These are phyloP conservation scores for Xylariaceae sp. DNA, from an alignment of 2,329 filamentous ascomycete species.

Conservation along the genomic window DNA sequence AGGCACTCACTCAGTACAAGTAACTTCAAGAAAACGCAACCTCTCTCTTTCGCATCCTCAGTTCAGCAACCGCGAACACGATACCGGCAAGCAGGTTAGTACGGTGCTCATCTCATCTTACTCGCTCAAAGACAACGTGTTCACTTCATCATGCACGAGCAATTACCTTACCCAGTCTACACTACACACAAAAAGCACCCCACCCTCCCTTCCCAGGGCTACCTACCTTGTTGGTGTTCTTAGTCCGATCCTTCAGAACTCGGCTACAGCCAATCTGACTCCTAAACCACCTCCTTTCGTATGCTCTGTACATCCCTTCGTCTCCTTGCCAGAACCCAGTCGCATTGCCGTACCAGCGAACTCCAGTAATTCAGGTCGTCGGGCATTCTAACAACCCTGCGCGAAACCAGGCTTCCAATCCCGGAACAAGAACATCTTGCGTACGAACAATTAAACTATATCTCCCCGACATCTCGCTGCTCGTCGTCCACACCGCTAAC, in stretches of 20 bases:
- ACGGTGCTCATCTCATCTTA: neutral
- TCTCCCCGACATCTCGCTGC: neutral
- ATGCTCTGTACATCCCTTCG: neutral
- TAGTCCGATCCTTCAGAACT: neutral
- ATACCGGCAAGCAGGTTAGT: neutral
- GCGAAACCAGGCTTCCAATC: neutral
- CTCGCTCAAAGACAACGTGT: slow-evolving; percentile 5
- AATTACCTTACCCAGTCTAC: neutral
- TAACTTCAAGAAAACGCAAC: too few species aligned
- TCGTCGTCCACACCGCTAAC: neutral
- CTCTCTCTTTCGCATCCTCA: neutral
- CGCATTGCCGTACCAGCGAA: slow-evolving; percentile 1
- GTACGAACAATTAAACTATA: neutral
- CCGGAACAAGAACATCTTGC: neutral
- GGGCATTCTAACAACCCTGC: neutral
- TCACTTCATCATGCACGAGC: neutral
- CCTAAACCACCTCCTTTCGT: neutral
- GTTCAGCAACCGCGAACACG: neutral
- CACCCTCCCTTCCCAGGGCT: neutral
- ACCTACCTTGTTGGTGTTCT: neutral
- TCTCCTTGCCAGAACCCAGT: neutral
- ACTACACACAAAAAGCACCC: neutral
- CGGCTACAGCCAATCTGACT: neutral
- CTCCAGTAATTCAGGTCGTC: neutral
- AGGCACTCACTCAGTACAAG: too few species aligned